These are phyloP conservation scores for Solanum pimpinellifolium DNA, from an alignment of 257 asterid species.

Conservation along the genomic window DNA sequence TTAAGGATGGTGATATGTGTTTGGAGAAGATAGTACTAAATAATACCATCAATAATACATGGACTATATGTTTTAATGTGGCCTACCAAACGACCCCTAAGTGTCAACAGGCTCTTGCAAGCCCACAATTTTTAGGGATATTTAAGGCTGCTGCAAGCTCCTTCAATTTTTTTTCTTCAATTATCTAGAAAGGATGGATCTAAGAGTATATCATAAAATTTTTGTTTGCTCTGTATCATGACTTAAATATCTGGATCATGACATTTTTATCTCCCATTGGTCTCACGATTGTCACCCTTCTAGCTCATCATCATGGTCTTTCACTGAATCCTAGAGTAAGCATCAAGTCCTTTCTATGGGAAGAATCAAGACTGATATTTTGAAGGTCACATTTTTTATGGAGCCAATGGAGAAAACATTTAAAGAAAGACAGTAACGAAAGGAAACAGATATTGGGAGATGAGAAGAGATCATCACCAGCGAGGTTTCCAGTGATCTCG, in stretches of 20 bases:
- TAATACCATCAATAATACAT: too few species aligned
- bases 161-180: neutral
- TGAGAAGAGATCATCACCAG: neutral
- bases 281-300: neutral
- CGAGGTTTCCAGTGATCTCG: neutral
- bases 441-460: neutral
- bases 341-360: neutral
- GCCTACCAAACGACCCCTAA: neutral
- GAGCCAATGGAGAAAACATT: neutral
- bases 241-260: neutral
- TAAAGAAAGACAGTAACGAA: neutral
- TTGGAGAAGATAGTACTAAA: too few species aligned
- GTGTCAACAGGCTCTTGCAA: neutral
- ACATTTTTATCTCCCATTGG: neutral
- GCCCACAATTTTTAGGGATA: neutral
- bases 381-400: neutral
- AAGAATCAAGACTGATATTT: neutral
- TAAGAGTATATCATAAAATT: neutral
- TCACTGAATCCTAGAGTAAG: neutral
- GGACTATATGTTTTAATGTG: too few species aligned
- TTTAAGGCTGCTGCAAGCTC: neutral
- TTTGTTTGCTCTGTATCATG: neutral
- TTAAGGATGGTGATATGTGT: too few species aligned
- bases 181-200: neutral
- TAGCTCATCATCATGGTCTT: neutral